Percentiles rank a stretch among this genome's conserved stretches.
These are phyloP conservation scores for Nakaseomyces sp. DNA, from an alignment of 1,139 yeast genomes.

Conservation along the genomic window DNA sequence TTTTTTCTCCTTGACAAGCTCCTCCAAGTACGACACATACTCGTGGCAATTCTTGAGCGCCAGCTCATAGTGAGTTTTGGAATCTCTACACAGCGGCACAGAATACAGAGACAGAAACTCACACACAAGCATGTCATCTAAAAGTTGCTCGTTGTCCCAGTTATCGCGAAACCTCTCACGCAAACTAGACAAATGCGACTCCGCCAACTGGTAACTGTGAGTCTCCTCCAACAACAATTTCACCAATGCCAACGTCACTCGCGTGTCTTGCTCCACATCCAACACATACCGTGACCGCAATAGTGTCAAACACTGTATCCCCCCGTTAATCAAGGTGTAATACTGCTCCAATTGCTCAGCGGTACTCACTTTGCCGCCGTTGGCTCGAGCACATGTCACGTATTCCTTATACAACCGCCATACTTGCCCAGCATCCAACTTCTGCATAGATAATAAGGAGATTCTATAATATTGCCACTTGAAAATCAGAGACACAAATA, in stretches of 20 bases:
- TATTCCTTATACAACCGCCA: conserved; percentile 24
- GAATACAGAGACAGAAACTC: conserved; percentile 20
- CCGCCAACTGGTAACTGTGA: conserved; percentile 23
- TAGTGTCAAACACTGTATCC: conserved; percentile 17
- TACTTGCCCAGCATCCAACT: conserved; percentile 10
- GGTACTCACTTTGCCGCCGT: conserved; percentile 11
- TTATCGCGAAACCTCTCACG: conserved; percentile 20
- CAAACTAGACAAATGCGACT: conserved; percentile 21
- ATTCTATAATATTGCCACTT: too few relatives aligned
- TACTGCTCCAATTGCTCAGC: conserved; percentile 22
- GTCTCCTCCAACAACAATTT: conserved; percentile 24
- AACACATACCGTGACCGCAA: conserved; percentile 18
- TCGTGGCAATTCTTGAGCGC: conserved; percentile 22
- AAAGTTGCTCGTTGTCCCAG: conserved; percentile 11
- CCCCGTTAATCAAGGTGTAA: conserved; percentile 20
- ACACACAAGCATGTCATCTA: conserved; percentile 18
- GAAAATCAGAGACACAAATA: neutral
- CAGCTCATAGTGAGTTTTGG: conserved; percentile 18
- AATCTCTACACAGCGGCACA: conserved; percentile 17
- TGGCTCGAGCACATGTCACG: conserved; percentile 16
- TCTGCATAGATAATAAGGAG: too few relatives aligned
- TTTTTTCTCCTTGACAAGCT: conserved; percentile 3
- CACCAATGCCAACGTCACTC: conserved; percentile 21
- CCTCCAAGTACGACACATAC: conserved; percentile 11
- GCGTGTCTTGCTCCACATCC: conserved; percentile 22